Base-by-base conservation (phyloP, 176 grass and related monocot genomes). In the Bothriochloa decipiens region DNA sequence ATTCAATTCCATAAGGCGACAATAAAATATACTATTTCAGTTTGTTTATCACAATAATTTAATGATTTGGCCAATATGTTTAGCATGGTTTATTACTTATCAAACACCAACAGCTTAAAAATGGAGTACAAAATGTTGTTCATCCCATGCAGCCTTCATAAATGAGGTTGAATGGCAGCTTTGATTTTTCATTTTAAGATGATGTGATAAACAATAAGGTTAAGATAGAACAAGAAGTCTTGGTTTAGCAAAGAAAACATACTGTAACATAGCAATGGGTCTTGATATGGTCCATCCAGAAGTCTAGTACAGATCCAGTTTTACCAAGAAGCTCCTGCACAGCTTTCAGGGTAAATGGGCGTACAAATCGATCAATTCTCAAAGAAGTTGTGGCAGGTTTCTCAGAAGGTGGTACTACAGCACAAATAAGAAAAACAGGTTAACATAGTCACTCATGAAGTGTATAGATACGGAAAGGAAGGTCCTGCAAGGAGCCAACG, bases 261-360 rank as follows among this genome's bases (percentile, higher is more conserved):
- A 99, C 97, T 73, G 93, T 96, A 68, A 99, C 91, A 89, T 96
- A 99, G 76, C 97, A 99, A 80, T 99, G 97, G 53, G 97, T 99
- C 86, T 99, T 99, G 81, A 99, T 99, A 86, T 92, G 93, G 80
- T 99, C 93, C 97, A 99, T 99, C 97, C 97, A 99, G 79, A 99
- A 99, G 79, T 80, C 91, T 84, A 80, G 86, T 84, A 99, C 67
- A 39, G 91, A 86, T 52, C 97, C 97, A 89, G 93, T 96, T 94
- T 94, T 99, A 68, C 85, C 93, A 84, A 99, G 91, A 84, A 99
- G 84, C 75, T 96, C 93, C 83, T 99, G 93, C 84, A 99, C 97
- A 78, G 97, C 93, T 92, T 92, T 96, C 79, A 99, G 68, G 53
- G 97, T 99, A 69, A 99, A 99, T 66, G 97, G 97, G 1, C 97